Evolutionary conservation across 768 basidiomycete species (phyloP), one percentile per base, ranked within the genome.

Genomic region (Leccinum boreale): DNA sequence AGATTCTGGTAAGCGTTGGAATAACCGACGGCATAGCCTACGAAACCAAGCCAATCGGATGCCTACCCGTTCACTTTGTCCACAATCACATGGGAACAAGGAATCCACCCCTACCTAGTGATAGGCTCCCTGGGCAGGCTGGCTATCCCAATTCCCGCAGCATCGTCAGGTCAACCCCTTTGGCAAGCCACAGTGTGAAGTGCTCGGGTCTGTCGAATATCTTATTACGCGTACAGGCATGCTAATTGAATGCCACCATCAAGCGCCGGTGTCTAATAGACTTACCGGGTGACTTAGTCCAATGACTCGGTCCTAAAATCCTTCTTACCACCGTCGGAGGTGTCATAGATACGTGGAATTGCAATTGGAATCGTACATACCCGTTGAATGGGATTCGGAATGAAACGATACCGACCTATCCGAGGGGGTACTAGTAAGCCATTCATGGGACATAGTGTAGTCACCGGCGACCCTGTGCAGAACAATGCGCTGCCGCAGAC

Each of bases 211-310:
- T 17, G 36, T 15, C 8, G n/a, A 42, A n/a, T 39, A 39, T 17
- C 36, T 4, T 39, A 1, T 35, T 62, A 50, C 53, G 53, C 56
- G 46, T n/a, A 3, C 49, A 50, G 9, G 19, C 5, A 44, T 12
- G 19, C 42, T 19, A 0, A 44, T 44, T 44, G 7, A 12, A 44
- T 44, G 42, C 42, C 42, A 19, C 42, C 9, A n/a, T 15, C 17
- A 5, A 28, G 5, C n/a, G 23, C 15, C 67, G 67, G 67, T 33
- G 28, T 62, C 21, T 39, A 54, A 15, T 9, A 35, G 44, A 21
- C 19, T 61, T 2, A 36, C 67, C 67, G 42, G 67, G 53, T 69
- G 67, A 69, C 56, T 21, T 19, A 5, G 5, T 19, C 42, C 42
- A 11, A 12, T 19, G 19, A 19, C 19, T 44, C 42, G 36, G 35